A percentile compares a stretch with the other conserved stretches of the same genome.
Conservation (phyloP, 2,329 filamentous ascomycete genomes). For the Colletotrichum sp. region DNA sequence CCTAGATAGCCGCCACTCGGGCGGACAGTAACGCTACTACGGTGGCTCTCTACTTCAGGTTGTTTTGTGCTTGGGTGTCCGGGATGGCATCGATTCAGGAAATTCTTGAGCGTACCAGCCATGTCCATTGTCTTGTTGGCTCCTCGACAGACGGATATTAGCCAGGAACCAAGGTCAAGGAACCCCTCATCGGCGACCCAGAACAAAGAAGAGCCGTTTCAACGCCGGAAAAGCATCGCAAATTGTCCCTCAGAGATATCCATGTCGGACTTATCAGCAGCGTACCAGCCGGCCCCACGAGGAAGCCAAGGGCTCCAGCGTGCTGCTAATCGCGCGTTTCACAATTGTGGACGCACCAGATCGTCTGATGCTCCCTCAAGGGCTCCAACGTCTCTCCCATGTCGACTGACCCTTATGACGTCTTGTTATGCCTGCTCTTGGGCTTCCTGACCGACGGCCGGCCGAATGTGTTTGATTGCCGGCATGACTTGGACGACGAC, state of each 20-base stretch:
- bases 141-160: not conserved
- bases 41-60: not conserved
- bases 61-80: not conserved
- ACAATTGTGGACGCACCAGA: conserved; percentile 13
- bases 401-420: conserved; percentile 6
- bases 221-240: not conserved
- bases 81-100: not conserved
- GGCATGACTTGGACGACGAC: not conserved
- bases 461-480: not conserved
- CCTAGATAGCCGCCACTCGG: not conserved
- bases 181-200: not conserved
- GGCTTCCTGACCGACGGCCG: not conserved
- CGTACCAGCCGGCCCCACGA: conserved; percentile 7
- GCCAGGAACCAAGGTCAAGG: not conserved
- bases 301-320: not conserved
- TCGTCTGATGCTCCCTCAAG: conserved; percentile 11
- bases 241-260: not conserved
- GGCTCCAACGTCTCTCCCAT: not conserved
- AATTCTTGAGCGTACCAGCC: not conserved
- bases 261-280: conserved; percentile 3
- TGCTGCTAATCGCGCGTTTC: conserved; percentile 14
- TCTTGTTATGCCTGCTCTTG: not conserved
- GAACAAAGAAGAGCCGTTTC: not conserved
- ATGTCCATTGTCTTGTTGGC: not conserved
- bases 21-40: not conserved